Evolutionary conservation across 345 rosid species (phyloP).

Genomic region (Rhizophora apiculata): DNA sequence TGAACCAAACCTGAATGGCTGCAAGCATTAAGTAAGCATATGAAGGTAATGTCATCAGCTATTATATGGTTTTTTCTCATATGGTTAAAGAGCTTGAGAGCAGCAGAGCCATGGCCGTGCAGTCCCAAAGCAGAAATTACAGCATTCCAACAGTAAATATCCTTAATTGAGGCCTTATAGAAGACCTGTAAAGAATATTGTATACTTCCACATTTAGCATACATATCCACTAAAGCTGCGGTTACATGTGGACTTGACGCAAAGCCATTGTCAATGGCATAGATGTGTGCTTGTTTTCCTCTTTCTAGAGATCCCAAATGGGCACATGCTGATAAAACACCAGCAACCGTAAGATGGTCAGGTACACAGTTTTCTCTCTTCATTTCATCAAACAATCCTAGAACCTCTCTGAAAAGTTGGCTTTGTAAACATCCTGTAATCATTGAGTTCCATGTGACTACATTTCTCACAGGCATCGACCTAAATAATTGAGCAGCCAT

Average conservation of each 20-base stretch:
- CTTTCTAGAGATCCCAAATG: constrained; percentile 22
- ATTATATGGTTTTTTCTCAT: constrained; percentile 9
- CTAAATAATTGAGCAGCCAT: constrained; percentile 15
- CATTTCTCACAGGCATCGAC: constrained; percentile 18
- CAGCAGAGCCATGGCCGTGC: constrained; percentile 22
- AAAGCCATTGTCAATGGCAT: constrained; percentile 12
- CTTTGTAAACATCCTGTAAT: constrained; percentile 25
- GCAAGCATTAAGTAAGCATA: constrained; percentile 28
- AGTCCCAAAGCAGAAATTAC: constrained; percentile 22
- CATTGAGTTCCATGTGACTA: constrained; percentile 28
- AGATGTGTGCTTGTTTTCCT: constrained; percentile 12
- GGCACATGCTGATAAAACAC: constrained; percentile 27
- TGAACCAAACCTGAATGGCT: constrained; percentile 30
- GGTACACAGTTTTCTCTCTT: constrained; percentile 7
- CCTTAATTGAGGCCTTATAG: constrained; percentile 22
- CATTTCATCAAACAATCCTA: constrained; percentile 27
- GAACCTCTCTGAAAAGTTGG: constrained; percentile 8
- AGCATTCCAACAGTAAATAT: constrained; percentile 30
- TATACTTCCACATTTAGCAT: constrained; percentile 32
- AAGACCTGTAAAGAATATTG: constrained; percentile 10
- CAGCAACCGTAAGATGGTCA: constrained; percentile 17
- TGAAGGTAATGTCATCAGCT: constrained; percentile 24
- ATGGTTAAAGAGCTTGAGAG: constrained; percentile 16
- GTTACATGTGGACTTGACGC: constrained; percentile 21
- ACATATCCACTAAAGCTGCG: constrained; percentile 27